Evolutionary conservation across 495 filamentous ascomycete species (phyloP).

Genomic region (Penicillium cinerascens): DNA sequence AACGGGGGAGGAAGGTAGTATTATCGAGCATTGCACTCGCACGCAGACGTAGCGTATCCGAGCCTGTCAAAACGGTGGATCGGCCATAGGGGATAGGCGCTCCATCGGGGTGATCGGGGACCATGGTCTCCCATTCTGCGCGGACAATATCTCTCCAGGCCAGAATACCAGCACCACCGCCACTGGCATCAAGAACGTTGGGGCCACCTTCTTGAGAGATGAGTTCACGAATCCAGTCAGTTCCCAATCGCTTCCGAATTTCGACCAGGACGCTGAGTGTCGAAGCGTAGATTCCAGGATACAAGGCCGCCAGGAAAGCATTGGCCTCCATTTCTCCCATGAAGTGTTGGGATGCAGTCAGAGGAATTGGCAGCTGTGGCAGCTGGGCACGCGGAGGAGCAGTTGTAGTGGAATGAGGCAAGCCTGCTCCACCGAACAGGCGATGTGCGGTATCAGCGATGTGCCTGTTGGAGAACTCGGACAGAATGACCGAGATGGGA

Average conservation of each 20-base stretch:
- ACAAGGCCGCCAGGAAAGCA: constrained; percentile 70
- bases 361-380: constrained; percentile 63
- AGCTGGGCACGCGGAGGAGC: constrained; percentile 44
- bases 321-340: constrained; percentile 90
- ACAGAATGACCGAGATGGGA: constrained; percentile 63
- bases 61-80: constrained; percentile 60
- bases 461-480: constrained; percentile 66
- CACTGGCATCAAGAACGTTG: constrained; percentile 78
- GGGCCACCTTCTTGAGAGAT: constrained; percentile 67
- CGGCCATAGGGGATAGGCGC: constrained; percentile 49
- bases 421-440: constrained; percentile 66
- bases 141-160: constrained; percentile 82
- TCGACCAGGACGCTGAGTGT: constrained; percentile 73
- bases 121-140: constrained; percentile 71
- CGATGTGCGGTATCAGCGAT: constrained; percentile 63
- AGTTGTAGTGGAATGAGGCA: constrained; percentile 70
- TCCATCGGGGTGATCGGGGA: constrained; percentile 38
- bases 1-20: constrained; percentile 85
- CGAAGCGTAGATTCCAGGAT: constrained; percentile 78
- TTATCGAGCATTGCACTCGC: constrained; percentile 75
- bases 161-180: constrained; percentile 75
- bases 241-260: constrained; percentile 77
- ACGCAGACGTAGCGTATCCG: constrained; percentile 67
- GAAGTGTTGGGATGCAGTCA: constrained; percentile 64
- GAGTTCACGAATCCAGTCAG: constrained; percentile 69